Base-by-base conservation (phyloP, 345 rosid genomes). In the Iberis pinnata region DNA sequence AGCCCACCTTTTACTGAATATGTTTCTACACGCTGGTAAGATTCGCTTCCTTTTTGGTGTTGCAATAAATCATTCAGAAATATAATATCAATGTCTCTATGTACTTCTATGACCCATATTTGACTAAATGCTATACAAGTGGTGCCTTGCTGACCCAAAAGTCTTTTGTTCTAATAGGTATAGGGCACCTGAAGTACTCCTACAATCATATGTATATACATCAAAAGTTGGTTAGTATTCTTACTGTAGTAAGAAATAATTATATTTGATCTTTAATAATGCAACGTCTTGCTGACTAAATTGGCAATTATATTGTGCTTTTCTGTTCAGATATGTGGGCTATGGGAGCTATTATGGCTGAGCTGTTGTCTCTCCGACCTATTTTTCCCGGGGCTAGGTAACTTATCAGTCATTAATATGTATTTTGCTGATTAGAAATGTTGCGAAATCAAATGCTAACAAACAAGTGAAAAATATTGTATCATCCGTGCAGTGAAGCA, bases 101-200 rank as follows among this genome's bases (percentile, higher is more conserved):
- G 33, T 29, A 29, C 33, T 29, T 29, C 33, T 29, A 29, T 25
- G 29, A 9, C 10, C 33, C 10, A 9, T 29, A 6, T 29, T 8
- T 29, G 6, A 7, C 4, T 29, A 2, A 12, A 33, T 51, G 42
- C 26, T 55, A 19, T 5, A 3, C 14, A 16, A 15, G 9, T 37
- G 41, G n/a, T 22, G 25, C 25, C 25, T 29, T 29, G 10, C 33
- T 29, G 33, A 55, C 24, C 15, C 24, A 6, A 8, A 37, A 8
- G 41, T 24, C 25, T 60, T 61, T 41, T 43, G 27, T 54, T 61
- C 29, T 60, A 33, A 17, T 67, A 92, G 98, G 98, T 92, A 92
- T 61, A 77, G 98, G 40, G 98, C 98, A n/a, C 98, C 98, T 43
- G 98, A 92, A 71, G 93, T 88, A 60, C 75, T 92, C 68, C 90